phyloP scores from a whole-genome alignment of 2,329 filamentous ascomycete species.

The Didymellaceae sp. region DNA sequence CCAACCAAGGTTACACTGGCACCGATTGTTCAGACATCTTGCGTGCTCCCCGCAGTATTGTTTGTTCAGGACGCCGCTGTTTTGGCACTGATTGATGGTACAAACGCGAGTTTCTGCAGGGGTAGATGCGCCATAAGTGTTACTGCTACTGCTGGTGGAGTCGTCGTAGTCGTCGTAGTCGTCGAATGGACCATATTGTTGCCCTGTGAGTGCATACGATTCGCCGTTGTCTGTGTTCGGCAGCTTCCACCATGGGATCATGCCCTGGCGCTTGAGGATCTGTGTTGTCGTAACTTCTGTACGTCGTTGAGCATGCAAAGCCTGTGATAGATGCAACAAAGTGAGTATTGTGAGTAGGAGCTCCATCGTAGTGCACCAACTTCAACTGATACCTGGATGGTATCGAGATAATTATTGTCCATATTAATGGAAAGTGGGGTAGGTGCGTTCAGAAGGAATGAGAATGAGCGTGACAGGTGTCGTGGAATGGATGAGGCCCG shows the following conservation, averaged over 20 bases:
- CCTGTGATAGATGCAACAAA: background rate
- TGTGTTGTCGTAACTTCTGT: too few species aligned
- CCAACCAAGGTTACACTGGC: conserved; percentile 11
- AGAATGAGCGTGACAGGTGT: background rate
- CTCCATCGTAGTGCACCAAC: background rate
- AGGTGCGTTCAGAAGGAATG: background rate
- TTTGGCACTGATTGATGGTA: conserved; percentile 1
- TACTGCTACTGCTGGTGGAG: background rate
- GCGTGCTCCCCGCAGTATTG: conserved; percentile 8
- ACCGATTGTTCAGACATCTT: conserved; percentile 2
- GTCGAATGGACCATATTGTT: conserved; percentile 5
- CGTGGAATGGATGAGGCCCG: conserved; percentile 8
- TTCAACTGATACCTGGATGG: too few species aligned
- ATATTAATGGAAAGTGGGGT: background rate
- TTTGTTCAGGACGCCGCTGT: background rate
- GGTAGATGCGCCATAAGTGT: background rate
- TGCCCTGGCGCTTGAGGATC: background rate
- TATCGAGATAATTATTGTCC: background rate
- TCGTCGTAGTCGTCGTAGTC: background rate
- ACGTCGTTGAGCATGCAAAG: background rate
- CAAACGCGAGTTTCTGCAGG: background rate
- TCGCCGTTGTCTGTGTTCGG: conserved; percentile 7
- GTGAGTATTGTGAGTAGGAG: background rate
- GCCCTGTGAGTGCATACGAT: conserved; percentile 13
- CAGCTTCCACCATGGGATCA: conserved; percentile 9